Percentiles rank a stretch among this genome's conserved stretches.
Conservation (phyloP, 768 basidiomycete genomes). For the Suillus lakei region DNA sequence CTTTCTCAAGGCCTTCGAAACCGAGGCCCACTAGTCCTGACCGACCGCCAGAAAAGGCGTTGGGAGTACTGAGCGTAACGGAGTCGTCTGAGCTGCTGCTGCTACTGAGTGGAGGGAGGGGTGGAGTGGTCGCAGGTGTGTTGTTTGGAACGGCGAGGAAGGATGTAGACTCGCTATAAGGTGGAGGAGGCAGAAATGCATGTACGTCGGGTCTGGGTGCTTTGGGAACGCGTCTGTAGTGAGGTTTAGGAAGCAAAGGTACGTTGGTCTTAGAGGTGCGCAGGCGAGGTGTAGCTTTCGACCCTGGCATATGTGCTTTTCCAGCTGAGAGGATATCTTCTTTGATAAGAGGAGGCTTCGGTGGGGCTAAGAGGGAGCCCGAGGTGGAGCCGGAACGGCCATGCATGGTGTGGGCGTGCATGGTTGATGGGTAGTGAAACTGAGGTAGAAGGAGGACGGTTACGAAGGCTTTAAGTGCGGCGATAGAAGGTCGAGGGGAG, state of each 20-base stretch:
- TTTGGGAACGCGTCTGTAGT: constrained; percentile 23
- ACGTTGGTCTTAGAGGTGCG: constrained; percentile 17
- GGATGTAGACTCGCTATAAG: constrained; percentile 20
- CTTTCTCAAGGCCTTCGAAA: constrained; percentile 29
- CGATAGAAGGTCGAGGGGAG: neutral
- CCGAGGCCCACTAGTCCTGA: constrained; percentile 27
- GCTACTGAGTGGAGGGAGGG: neutral
- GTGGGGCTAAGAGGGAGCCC: constrained; percentile 12
- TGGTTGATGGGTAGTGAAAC: constrained; percentile 12
- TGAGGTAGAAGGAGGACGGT: constrained; percentile 11
- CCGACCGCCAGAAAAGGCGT: neutral
- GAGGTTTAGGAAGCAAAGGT: constrained; percentile 17
- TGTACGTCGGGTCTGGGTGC: constrained; percentile 34
- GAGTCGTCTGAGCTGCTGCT: neutral
- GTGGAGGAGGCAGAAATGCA: constrained; percentile 29
- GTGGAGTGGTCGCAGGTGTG: constrained; percentile 22
- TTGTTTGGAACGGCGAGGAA: constrained; percentile 31
- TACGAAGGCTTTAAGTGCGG: constrained; percentile 6
- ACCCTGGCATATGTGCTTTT: constrained; percentile 28
- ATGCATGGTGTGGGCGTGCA: constrained; percentile 12
- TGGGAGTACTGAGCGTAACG: neutral
- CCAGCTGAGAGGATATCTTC: constrained; percentile 23
- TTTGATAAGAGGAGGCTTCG: constrained; percentile 20
- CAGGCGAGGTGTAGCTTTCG: neutral
- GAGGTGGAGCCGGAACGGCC: constrained; percentile 9